Percentiles rank a stretch among this genome's conserved stretches.
These are phyloP conservation scores for Diophrys sp. DNA, from an alignment of 73 alveolate genomes.

Conservation along the genomic window DNA sequence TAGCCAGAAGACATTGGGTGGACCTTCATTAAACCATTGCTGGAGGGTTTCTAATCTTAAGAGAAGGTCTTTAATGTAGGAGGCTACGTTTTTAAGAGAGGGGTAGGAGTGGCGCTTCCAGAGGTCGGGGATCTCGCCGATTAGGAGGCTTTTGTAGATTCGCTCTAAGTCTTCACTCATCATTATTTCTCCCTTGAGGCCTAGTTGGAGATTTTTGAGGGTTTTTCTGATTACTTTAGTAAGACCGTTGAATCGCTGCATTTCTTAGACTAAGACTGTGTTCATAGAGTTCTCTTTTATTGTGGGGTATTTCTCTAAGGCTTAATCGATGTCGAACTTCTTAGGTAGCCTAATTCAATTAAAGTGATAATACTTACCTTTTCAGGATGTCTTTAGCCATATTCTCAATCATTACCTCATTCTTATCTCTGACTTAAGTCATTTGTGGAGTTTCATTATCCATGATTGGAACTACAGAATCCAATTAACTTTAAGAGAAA, in stretches of 20 bases:
- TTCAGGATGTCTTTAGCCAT: slow-evolving; percentile 30
- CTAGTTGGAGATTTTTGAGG: slow-evolving; percentile 73
- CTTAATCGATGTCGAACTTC: slow-evolving; percentile 78
- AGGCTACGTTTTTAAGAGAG: slow-evolving; percentile 78
- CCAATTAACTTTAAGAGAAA: slow-evolving; percentile 87
- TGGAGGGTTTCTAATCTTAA: slow-evolving; percentile 69
- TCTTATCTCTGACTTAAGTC: neutral
- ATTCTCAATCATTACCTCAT: slow-evolving; percentile 29
- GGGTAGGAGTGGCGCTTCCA: slow-evolving; percentile 86
- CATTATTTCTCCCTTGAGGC: slow-evolving; percentile 86
- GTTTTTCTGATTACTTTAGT: slow-evolving; percentile 74
- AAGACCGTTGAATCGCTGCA: slow-evolving; percentile 81
- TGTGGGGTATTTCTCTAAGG: slow-evolving; percentile 80
- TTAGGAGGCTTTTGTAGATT: slow-evolving; percentile 71
- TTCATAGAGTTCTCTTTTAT: slow-evolving; percentile 84
- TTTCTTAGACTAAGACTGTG: slow-evolving; percentile 90
- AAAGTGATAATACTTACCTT: slow-evolving; percentile 79
- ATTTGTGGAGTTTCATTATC: neutral
- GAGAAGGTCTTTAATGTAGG: slow-evolving; percentile 82
- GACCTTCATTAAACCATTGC: slow-evolving; percentile 79
- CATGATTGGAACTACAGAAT: slow-evolving; percentile 39
- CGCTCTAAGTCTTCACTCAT: slow-evolving; percentile 86
- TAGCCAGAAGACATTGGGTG: slow-evolving; percentile 68
- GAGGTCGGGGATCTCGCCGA: slow-evolving; percentile 80
- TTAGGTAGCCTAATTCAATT: slow-evolving; percentile 74